Evolutionary conservation across 257 asterid species (phyloP), one percentile per base, ranked within the genome.

Genomic region (Penstemon eatonii): DNA sequence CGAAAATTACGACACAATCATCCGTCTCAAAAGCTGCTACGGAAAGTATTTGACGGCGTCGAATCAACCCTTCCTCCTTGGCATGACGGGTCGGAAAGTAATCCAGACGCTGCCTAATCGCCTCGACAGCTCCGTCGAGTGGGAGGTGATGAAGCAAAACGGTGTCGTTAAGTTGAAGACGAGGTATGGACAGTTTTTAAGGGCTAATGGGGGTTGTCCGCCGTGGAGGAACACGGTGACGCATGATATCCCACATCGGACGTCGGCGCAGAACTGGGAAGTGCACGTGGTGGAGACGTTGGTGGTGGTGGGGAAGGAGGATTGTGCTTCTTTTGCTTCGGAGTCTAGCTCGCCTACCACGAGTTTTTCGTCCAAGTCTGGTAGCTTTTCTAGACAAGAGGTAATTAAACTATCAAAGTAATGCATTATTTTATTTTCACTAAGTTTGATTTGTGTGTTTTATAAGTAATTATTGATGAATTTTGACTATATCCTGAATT

Each of bases 211-310:
- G 15, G 97, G 99, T 0, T 13, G 85, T 59, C 96, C 96, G 18
- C 99, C 99, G 63, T 94, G 97, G 97, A 81, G 96, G 76, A 94
- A 94, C 40, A 84, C 97, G 8, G 81, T 94, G n/a, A 91, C 99
- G 12, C 99, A 91, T 71, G 97, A 91, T 70, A 84, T 94, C 6
- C 97, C 97, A 1, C 95, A 84, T 41, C 80, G 97, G 79, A 87
- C 92, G 61, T 66, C 78, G 6, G 87, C 97, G 5, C 87, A 79
- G 81, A 97, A 94, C 37, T 94, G 99, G 99, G 92, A 94, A 76
- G 87, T 91, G 50, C 83, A 89, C 41, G 87, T 89, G 55, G 89
- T 89, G 33, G 99, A 91, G 51, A 76, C 95, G 7, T 86, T 89
- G 65, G 76, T 36, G 40, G 76, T 76, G 5, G 36, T 64, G 60